Conservation (phyloP, 1,284 basidiomycete genomes). For the Cryptococcus floricola region DNA sequence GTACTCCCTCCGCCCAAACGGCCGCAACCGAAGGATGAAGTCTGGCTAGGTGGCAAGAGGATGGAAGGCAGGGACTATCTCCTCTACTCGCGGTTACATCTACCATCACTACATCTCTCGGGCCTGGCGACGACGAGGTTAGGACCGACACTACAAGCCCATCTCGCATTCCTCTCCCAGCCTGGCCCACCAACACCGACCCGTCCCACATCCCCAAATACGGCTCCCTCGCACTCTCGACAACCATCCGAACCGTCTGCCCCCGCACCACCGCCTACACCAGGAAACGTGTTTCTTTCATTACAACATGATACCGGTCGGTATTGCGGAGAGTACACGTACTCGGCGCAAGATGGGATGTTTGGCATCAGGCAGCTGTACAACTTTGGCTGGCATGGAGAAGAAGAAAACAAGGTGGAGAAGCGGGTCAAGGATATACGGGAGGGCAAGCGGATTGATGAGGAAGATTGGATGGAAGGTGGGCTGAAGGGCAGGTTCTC, state of each 20-base stretch:
- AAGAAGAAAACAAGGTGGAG: constrained; percentile 43
- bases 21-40: constrained; percentile 69
- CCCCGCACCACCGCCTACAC: constrained; percentile 36
- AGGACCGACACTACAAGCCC: constrained; percentile 50
- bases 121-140: constrained; percentile 82
- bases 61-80: constrained; percentile 66
- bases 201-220: constrained; percentile 24
- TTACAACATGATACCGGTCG: constrained; percentile 88
- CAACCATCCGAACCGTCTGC: constrained; percentile 63
- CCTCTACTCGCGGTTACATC: constrained; percentile 85
- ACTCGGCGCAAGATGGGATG: constrained; percentile 89
- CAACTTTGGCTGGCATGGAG: constrained; percentile 67
- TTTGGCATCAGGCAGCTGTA: constrained; percentile 85
- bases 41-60: constrained; percentile 71
- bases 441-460: constrained; percentile 66
- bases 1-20: constrained; percentile 71
- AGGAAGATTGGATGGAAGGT: constrained; percentile 83
- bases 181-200: constrained; percentile 28
- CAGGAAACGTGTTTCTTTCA: constrained; percentile 77
- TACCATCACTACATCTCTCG: constrained; percentile 81
- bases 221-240: constrained; percentile 43
- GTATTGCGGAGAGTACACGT: constrained; percentile 92
- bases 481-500: constrained; percentile 85
- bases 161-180: constrained; percentile 44
- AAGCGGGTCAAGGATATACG: constrained; percentile 19